Conservation (phyloP, 2,329 filamentous ascomycete genomes). For the Cercospora berteroae region DNA sequence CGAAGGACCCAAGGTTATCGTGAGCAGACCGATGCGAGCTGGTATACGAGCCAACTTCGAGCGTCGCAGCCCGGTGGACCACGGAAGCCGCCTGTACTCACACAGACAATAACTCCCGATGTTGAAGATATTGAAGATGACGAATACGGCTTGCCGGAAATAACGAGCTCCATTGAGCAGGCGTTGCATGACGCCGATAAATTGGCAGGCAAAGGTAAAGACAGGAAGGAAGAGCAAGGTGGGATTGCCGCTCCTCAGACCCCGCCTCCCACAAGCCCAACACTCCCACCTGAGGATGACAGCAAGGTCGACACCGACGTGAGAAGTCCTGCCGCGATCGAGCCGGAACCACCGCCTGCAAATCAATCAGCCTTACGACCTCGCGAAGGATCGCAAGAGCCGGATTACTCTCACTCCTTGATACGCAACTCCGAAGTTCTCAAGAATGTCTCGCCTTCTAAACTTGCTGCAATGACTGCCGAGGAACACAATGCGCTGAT, state of each 20-base stretch:
- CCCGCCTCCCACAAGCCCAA: conserved; percentile 23
- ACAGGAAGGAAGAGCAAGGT: background rate
- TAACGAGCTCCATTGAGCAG: conserved; percentile 38
- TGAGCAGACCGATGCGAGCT: conserved; percentile 78
- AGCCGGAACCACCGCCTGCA: background rate
- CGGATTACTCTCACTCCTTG: conserved; percentile 36
- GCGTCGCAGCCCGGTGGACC: conserved; percentile 11
- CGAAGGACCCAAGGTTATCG: conserved; percentile 65
- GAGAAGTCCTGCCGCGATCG: background rate
- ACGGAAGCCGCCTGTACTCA: conserved; percentile 21
- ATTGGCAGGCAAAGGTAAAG: background rate
- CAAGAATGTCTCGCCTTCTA: conserved; percentile 32
- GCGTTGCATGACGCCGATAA: conserved; percentile 28
- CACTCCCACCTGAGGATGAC: conserved; percentile 5
- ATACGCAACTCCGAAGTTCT: conserved; percentile 34
- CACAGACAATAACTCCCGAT: conserved; percentile 37
- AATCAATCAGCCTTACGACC: conserved; percentile 19
- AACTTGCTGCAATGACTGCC: conserved; percentile 63
- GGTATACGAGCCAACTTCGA: conserved; percentile 71
- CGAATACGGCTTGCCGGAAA: conserved; percentile 32
- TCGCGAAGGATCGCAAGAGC: conserved; percentile 36
- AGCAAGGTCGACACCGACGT: conserved; percentile 7
- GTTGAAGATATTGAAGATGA: conserved; percentile 34
- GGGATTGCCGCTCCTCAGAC: conserved; percentile 16
- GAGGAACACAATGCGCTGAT: conserved; percentile 90